phyloP scores from a whole-genome alignment of 352 stramenopile species.

The Phytophthora syringae region DNA sequence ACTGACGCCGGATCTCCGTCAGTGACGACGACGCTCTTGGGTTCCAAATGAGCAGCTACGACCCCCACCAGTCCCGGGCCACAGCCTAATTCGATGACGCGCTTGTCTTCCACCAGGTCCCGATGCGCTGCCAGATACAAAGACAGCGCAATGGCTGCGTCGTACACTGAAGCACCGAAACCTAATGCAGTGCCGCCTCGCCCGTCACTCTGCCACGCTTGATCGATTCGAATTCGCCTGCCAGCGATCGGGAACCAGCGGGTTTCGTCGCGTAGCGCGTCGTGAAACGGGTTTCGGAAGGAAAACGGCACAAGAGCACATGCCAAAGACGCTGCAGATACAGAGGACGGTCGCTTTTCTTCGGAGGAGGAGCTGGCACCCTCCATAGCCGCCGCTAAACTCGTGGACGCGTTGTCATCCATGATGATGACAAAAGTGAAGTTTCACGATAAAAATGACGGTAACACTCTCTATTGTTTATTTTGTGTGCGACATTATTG shows the following conservation, averaged over 20 bases:
- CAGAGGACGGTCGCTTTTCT: background rate
- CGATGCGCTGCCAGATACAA: slow-evolving; percentile 74
- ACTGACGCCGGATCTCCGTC: slow-evolving; percentile 80
- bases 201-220: slow-evolving; percentile 83
- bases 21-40: slow-evolving; percentile 58
- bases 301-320: slow-evolving; percentile 71
- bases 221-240: slow-evolving; percentile 65
- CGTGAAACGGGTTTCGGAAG: slow-evolving; percentile 79
- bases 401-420: slow-evolving; percentile 1
- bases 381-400: slow-evolving; percentile 26
- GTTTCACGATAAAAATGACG: slow-evolving; percentile 2
- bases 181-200: slow-evolving; percentile 71
- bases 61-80: slow-evolving; percentile 79
- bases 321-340: slow-evolving; percentile 9
- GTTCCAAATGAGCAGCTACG: slow-evolving; percentile 60
- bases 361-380: slow-evolving; percentile 1
- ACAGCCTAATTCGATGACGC: slow-evolving; percentile 76
- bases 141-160: slow-evolving; percentile 77
- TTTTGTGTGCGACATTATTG: slow-evolving; percentile 34
- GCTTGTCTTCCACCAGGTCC: slow-evolving; percentile 54
- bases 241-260: slow-evolving; percentile 75
- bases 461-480: slow-evolving; percentile 27
- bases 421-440: slow-evolving; percentile 12
- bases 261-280: slow-evolving; percentile 65
- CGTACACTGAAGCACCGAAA: slow-evolving; percentile 86